Percentiles rank a stretch among this genome's conserved stretches.
Evolutionary conservation across 345 rosid species (phyloP).

Genomic region (Noccaea bulbosa): DNA sequence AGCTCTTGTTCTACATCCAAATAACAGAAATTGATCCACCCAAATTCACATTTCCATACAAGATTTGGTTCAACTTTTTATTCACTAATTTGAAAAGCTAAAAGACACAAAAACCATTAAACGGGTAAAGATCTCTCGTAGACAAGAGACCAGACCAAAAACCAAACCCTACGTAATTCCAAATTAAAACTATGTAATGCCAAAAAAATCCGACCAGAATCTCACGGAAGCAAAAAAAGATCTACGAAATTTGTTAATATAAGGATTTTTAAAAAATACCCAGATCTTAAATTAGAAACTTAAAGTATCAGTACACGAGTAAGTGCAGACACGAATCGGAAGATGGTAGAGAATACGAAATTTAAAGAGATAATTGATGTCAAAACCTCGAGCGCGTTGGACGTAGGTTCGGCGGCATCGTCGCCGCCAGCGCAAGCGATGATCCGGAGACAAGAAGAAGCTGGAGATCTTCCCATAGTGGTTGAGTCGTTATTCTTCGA

Average conservation of each 20-base stretch:
- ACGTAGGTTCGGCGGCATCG: conserved; percentile 51
- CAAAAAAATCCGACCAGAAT: conserved; percentile 30
- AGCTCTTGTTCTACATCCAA: conserved; percentile 56
- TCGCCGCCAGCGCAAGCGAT: conserved; percentile 72
- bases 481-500: not conserved
- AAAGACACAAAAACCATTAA: not conserved
- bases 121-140: not conserved
- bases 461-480: conserved; percentile 68
- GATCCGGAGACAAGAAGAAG: conserved; percentile 73
- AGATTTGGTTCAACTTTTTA: no score
- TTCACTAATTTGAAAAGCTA: not conserved
- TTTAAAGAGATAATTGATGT: not conserved
- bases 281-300: conserved; percentile 44
- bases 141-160: not conserved
- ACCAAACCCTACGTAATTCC: not conserved
- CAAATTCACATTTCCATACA: not conserved
- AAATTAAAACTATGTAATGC: conserved; percentile 4
- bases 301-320: not conserved
- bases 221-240: conserved; percentile 22
- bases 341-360: not conserved
- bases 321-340: conserved; percentile 3
- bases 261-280: not conserved
- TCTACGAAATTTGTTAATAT: not conserved
- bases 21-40: not conserved
- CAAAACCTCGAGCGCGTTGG: conserved; percentile 49